phyloP scores from a whole-genome alignment of 768 basidiomycete species.

The Dioszegia aurantiaca region DNA sequence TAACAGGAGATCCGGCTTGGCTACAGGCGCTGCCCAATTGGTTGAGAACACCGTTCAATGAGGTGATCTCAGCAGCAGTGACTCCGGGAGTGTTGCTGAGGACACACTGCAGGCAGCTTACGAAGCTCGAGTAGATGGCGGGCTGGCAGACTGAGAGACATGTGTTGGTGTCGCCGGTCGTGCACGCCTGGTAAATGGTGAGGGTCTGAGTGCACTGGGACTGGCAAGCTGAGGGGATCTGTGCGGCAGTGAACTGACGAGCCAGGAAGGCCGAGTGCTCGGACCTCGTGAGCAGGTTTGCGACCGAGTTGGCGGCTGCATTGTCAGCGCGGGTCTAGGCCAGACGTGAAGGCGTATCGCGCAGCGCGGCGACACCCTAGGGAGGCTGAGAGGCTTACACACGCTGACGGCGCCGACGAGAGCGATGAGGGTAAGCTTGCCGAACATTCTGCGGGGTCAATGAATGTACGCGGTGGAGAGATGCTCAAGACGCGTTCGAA shows the following conservation, averaged over 20 bases:
- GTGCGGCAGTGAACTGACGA: constrained; percentile 21
- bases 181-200: constrained; percentile 33
- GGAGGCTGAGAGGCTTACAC: constrained; percentile 4
- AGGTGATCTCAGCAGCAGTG: constrained; percentile 9
- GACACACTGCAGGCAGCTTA: constrained; percentile 31
- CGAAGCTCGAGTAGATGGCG: constrained; percentile 21
- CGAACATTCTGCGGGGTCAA: constrained; percentile 11
- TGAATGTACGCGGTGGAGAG: no score
- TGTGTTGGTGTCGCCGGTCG: constrained; percentile 16
- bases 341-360: no score
- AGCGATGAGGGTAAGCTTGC: constrained; percentile 15
- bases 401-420: constrained; percentile 15
- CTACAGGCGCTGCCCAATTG: constrained; percentile 22
- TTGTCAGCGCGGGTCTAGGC: no score
- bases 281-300: constrained; percentile 3
- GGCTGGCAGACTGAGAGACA: constrained; percentile 30
- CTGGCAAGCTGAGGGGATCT: constrained; percentile 26
- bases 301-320: constrained; percentile 14
- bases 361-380: no score
- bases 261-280: constrained; percentile 16
- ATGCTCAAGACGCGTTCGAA: no score
- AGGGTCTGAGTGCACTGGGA: constrained; percentile 21
- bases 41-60: constrained; percentile 16
- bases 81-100: constrained; percentile 24
- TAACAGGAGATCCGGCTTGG: constrained; percentile 18